Evolutionary conservation across 495 filamentous ascomycete genomes (phyloP).

Genomic region (Thermochaetoides thermophila): DNA sequence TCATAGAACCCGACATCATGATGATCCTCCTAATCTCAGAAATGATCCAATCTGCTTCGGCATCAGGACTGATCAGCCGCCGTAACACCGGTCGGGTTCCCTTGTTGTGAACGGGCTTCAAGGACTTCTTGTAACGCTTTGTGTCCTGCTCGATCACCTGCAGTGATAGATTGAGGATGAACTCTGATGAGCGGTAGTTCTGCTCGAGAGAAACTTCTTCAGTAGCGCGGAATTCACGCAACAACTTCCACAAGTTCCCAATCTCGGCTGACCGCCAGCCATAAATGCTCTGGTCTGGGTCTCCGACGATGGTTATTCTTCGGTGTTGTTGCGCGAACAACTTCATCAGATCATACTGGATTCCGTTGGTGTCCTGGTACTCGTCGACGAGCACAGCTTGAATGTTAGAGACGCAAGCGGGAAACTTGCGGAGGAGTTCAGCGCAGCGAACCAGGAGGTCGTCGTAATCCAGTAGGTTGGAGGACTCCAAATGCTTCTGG

Average conservation of each 20-base stretch:
- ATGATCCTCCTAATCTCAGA: slow-evolving; percentile 63
- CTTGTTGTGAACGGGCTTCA: slow-evolving; percentile 66
- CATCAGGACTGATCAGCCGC: slow-evolving; percentile 51
- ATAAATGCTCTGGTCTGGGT: slow-evolving; percentile 98
- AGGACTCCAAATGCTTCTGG: slow-evolving; percentile 52
- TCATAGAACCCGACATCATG: slow-evolving; percentile 53
- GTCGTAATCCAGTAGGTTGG: slow-evolving; percentile 89
- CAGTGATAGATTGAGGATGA: slow-evolving; percentile 70
- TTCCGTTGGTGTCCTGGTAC: slow-evolving; percentile 92
- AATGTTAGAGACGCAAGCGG: slow-evolving; percentile 80
- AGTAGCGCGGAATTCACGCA: slow-evolving; percentile 59
- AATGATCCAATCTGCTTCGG: slow-evolving; percentile 81
- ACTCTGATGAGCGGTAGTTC: slow-evolving; percentile 87
- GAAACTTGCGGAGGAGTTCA: slow-evolving; percentile 61
- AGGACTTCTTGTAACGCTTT: slow-evolving; percentile 57
- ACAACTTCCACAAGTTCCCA: slow-evolving; percentile 70
- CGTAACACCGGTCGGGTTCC: slow-evolving; percentile 78
- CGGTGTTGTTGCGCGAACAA: slow-evolving; percentile 60
- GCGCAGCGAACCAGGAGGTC: slow-evolving; percentile 78
- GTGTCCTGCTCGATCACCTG: slow-evolving; percentile 87
- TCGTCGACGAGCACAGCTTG: slow-evolving; percentile 92
- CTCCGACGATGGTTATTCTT: slow-evolving; percentile 85
- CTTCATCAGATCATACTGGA: slow-evolving; percentile 92
- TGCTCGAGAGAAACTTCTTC: slow-evolving; percentile 78
- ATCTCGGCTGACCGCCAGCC: slow-evolving; percentile 96